Base-by-base conservation (phyloP, 1,139 yeast species). In the Kurtzmaniella quercitrusa region DNA sequence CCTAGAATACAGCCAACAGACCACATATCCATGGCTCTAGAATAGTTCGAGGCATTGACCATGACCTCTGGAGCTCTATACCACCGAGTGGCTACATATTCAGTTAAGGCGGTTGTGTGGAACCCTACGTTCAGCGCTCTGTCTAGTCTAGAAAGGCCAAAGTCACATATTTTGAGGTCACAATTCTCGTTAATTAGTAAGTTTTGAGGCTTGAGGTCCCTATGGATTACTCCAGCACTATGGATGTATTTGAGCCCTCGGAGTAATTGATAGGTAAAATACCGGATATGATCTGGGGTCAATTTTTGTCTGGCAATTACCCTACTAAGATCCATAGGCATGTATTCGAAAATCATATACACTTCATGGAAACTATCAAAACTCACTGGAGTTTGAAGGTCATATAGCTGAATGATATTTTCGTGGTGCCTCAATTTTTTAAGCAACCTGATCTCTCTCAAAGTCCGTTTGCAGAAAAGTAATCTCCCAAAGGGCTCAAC, bases 51-150 rank as follows among this genome's bases (percentile, higher is more conserved):
- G 39, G 79, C 78, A 1, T 85, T 78, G 19, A 84, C 62, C 90
- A 84, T 84, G 46, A 85, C 81, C 57, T 85, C 93, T 0, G 90
- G 91, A 0, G 90, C 90, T 48, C 91, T 67, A 57, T 84, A 84
- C 91, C 91, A 84, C 54, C 91, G 68, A 2, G 93, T 84, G 1
- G 90, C 90, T 6, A 84, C 91, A 51, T 84, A 84, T 57, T 84
- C 90, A 0, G 90, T 83, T 74, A 81, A 70, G 42, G 62, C 59
- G n/a, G 68, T 66, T 7, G 56, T 50, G 15, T 65, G 65, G 39
- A 14, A 17, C 2, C 25, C 15, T 3, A 59, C 54, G 46, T 58
- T 58, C 41, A 54, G 64, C 9, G 40, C 45, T 23, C 61, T 62
- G 12, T 65, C 63, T 12, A 75, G 60, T 48, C 82, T 64, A 2